These are phyloP conservation scores for Taphrina deformans DNA, from an alignment of 1,139 yeast species.

Conservation along the genomic window DNA sequence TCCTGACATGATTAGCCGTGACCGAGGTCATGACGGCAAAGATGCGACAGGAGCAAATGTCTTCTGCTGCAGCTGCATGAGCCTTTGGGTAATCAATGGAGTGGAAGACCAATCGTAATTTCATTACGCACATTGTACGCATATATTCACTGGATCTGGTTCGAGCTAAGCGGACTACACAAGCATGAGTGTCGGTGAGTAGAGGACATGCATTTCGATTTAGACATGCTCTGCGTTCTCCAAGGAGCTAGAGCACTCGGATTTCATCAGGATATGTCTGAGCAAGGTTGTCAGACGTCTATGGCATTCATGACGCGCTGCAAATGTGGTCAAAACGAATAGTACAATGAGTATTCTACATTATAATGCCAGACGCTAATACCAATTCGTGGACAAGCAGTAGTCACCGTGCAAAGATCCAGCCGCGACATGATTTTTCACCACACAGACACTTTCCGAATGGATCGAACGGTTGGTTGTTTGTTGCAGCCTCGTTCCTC, in stretches of 20 bases:
- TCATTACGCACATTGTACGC: no score
- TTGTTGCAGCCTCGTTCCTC: not conserved
- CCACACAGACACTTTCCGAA: conserved; percentile 15
- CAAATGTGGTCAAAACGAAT: not conserved
- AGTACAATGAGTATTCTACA: not conserved
- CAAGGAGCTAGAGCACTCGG: no score
- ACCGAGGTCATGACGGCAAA: conserved; percentile 32
- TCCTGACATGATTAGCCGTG: conserved; percentile 9
- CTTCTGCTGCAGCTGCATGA: conserved; percentile 2
- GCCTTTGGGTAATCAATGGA: no score
- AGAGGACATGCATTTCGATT: no score
- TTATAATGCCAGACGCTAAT: not conserved
- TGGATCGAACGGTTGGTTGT: not conserved
- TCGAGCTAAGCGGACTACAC: no score
- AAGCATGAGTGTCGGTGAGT: no score
- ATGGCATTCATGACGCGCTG: not conserved
- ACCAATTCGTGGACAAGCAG: not conserved
- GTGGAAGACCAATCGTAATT: no score
- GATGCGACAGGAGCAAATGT: conserved; percentile 27
- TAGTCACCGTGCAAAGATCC: conserved; percentile 14
- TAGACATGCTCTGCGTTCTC: no score
- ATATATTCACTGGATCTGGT: no score
- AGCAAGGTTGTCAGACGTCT: no score
- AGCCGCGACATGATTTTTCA: conserved; percentile 15
- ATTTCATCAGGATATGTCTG: no score